Base-by-base conservation (phyloP, 1,139 yeast genomes). In the Suzukiozyma palmioleophila region DNA sequence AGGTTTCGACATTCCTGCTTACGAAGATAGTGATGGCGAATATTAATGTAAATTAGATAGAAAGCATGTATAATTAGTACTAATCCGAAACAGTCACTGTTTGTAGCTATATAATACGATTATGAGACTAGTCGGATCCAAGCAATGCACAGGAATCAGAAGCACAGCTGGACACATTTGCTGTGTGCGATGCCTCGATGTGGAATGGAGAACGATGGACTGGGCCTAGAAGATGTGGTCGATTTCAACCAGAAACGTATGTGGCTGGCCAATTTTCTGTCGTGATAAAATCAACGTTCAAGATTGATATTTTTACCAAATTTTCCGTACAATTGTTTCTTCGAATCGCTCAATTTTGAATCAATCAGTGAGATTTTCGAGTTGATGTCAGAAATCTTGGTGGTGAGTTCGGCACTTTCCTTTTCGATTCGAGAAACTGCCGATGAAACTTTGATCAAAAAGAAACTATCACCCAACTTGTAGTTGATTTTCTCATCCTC, bases 281-380 rank as follows among this genome's bases (percentile, higher is more conserved):
- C 22, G 22, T 7, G 22, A 18, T 7, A 18, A 18, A 18, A 10
- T 51, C 53, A 68, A 42, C 80, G 70, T 54, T 92, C 98, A 38
- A 92, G 69, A 57, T 90, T 90, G 56, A 92, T 92, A 45, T 89
- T 82, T 50, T 79, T 79, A 29, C 98, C 98, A 57, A 92, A 92
- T 59, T 87, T 89, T 13, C 88, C 87, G 56, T 92, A 92, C 43
- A 92, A 68, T n/a, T 69, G 71, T 26, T 77, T 73, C 64, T 90
- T 92, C 51, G 90, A 73, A 28, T 61, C 73, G 8, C 60, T 61
- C 62, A 90, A 72, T 45, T 75, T 67, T 3, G 66, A 71, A 43
- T 80, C 82, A 32, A 81, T 66, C 1, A 58, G 67, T 1, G 70
- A 78, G 36, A 85, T 69, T 44, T 71, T 56, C 1, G 58, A 52